Base-by-base conservation (phyloP, 1,139 yeast genomes). In the Pichia sp. region DNA sequence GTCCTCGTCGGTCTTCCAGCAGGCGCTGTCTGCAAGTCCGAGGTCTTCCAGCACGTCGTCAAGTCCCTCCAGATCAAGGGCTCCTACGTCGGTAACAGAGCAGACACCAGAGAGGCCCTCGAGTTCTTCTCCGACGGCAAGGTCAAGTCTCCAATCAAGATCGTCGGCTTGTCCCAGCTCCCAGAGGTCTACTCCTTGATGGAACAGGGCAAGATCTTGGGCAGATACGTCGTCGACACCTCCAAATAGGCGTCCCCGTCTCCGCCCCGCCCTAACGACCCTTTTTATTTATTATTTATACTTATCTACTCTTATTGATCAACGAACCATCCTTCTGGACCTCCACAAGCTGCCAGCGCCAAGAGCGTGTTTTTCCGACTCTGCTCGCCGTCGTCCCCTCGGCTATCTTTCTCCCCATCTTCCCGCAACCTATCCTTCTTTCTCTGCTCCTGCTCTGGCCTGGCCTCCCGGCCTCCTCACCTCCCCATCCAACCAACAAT, bases 1-100 rank as follows among this genome's bases (percentile, higher is more conserved):
- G 89, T 85, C 32, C 75, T 85, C 61, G 90, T 85, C 57, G 90
- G 90, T 67, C 75, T 85, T 68, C 90, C 90, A 69, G 88, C 88
- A 29, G 82, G 82, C 66, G 87, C 90, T 50, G 78, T 80, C 63
- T 82, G 83, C 62, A 72, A 74, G 58, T 78, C 88, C 34, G 78
- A 82, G 54, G 85, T 85, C 53, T 85, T 85, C 71, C 76, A 78
- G 41, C 79, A 85, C 52, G 90, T 85, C 55, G 81, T 83, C 55
- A 84, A 78, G 70, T 81, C 88, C 50, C 74, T 84, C 62, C 73
- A 75, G 63, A 81, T 85, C 65, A 79, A 74, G 67, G 92, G 90
- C 66, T 85, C 90, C 52, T 85, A 85, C 65, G 90, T 85, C 55
- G 92, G 92, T 67, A 85, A 84, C 79, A 81, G 92, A 75, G 86